Evolutionary conservation across 2,329 filamentous ascomycete genomes (phyloP), one percentile per base, ranked within the genome.

Genomic region (Daldinia sp.): DNA sequence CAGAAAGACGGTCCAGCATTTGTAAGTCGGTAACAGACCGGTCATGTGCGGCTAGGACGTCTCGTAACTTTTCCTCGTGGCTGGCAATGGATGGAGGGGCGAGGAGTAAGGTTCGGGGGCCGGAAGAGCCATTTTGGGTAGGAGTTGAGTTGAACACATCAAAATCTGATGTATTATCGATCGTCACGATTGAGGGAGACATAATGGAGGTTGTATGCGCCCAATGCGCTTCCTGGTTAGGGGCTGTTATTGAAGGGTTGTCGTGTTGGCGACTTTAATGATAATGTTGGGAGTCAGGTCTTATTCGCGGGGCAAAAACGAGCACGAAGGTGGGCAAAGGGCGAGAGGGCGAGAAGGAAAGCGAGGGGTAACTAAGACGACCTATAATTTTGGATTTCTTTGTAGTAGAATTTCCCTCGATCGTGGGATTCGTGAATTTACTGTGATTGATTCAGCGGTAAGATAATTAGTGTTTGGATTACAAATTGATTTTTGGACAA

Each of bases 1-100:
- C 86, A 1, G 91, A 88, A 37, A 99, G 86, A 52, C 95, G 92
- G 80, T 99, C 95, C 64, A 99, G 90, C 95, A 99, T 99, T 78
- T 98, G 95, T 54, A 99, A 84, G 75, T 99, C 95, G 65, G 93
- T 94, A 45, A 85, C 82, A 67, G 84, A 81, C 74, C 93, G 90
- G 77, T 95, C 88, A 80, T 92, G 88, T 59, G 87, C 82, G 61
- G 87, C 83, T 72, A 96, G 86, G 65, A 95, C 83, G 69, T 82
- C 81, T 68, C 87, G 85, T 68, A 98, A 84, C 72, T 88, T 88
- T 69, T 92, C 89, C 70, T 94, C 92, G 78, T 96, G 90, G 57
- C 92, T 87, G 69, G 95, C 90, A 72, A 98, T 86, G 21, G 93
- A 96, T 10, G 95, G 94, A 54, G 95, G 94, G 29, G 94, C 93